A percentile compares a stretch with the other conserved stretches of the same genome.
Conservation (phyloP, 2,329 filamentous ascomycete species). For the Cytospora schulzeri region DNA sequence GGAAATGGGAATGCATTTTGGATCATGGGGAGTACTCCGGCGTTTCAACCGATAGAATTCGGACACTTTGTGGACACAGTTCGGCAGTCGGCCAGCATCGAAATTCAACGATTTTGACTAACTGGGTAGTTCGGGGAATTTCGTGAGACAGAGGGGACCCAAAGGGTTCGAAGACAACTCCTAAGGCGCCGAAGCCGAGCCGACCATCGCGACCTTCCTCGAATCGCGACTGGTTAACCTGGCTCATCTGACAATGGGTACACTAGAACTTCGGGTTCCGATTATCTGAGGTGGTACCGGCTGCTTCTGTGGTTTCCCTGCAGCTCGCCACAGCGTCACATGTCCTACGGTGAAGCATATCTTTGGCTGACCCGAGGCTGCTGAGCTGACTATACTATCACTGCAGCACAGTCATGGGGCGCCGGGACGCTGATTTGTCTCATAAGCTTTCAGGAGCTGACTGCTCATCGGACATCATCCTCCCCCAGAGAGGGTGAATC, state of each 20-base stretch:
- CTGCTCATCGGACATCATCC: not conserved
- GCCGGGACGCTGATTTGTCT: not conserved
- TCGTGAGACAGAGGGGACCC: not conserved
- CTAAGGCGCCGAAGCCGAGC: slow-evolving; percentile 8
- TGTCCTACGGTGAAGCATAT: not conserved
- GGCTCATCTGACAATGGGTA: not conserved
- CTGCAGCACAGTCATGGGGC: not conserved
- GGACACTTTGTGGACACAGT: not conserved
- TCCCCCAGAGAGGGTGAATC: not conserved
- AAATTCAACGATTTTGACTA: not conserved
- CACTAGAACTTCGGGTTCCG: slow-evolving; percentile 1
- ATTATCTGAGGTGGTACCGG: slow-evolving; percentile 7
- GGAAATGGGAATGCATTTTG: not conserved
- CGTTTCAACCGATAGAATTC: not conserved
- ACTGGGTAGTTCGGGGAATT: not conserved
- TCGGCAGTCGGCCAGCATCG: slow-evolving; percentile 4
- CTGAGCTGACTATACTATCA: not conserved
- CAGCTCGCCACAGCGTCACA: slow-evolving; percentile 1
- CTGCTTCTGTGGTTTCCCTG: slow-evolving; percentile 3
- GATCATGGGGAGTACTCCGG: not conserved
- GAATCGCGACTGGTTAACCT: not conserved
- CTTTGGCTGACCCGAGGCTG: not conserved
- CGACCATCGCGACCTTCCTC: not conserved
- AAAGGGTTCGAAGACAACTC: not conserved
- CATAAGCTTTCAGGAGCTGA: not conserved